Conservation (phyloP, 2,329 filamentous ascomycete genomes). For the Xylariaceae sp. region DNA sequence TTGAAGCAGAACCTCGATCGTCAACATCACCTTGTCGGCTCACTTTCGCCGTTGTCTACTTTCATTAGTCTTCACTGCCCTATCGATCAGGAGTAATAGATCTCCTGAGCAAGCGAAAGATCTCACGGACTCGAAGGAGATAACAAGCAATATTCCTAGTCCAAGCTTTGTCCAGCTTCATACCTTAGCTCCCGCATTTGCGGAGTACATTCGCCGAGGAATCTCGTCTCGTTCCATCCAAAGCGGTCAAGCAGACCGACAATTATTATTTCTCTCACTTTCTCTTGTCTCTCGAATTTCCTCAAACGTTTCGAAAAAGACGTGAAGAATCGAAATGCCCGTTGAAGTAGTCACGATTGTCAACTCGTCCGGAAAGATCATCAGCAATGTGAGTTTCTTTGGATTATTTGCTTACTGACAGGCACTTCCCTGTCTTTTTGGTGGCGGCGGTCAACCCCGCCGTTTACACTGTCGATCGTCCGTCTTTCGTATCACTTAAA, state of each 20-base stretch:
- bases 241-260: not conserved
- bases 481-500: not conserved
- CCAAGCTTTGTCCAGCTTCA: not conserved
- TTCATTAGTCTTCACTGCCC: no score
- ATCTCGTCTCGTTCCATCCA: not conserved
- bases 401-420: not conserved
- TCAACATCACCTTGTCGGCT: no score
- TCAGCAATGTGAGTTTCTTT: slow-evolving; percentile 30
- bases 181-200: not conserved
- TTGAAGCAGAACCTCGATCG: no score
- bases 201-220: not conserved
- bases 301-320: slow-evolving; percentile 4
- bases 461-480: no score
- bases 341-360: slow-evolving; percentile 32
- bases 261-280: not conserved
- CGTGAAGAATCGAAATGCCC: slow-evolving; percentile 20
- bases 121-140: no score
- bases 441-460: slow-evolving; percentile 3
- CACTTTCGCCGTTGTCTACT: no score
- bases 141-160: no score
- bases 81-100: no score
- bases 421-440: not conserved
- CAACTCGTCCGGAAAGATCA: slow-evolving; percentile 32
- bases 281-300: no score
- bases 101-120: no score